These are phyloP conservation scores for Rhynchosporium graminicola DNA, from an alignment of 2,329 filamentous ascomycete genomes.

Conservation along the genomic window DNA sequence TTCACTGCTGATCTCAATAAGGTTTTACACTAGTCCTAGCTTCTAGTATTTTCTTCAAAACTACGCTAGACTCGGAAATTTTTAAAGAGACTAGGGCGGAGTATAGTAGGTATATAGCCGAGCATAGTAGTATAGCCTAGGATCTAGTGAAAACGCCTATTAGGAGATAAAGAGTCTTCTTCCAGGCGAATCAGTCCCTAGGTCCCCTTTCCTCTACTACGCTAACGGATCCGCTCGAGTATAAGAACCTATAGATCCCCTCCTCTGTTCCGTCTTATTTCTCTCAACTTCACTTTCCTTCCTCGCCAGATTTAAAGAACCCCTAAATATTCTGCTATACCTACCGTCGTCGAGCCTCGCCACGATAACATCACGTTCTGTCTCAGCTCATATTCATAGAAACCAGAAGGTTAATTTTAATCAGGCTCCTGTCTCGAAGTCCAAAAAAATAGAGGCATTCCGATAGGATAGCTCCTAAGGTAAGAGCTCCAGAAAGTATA, in stretches of 20 bases:
- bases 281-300: not conserved
- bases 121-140: not conserved
- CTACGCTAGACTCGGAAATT: no score
- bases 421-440: not conserved
- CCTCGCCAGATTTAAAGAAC: not conserved
- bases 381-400: not conserved
- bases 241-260: not conserved
- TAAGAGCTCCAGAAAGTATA: no score
- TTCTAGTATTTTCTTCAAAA: no score
- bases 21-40: no score
- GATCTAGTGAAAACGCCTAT: not conserved
- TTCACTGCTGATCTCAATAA: no score
- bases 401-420: not conserved
- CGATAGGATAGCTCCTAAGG: no score
- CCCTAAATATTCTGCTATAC: not conserved
- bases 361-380: not conserved
- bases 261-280: constrained; percentile 2
- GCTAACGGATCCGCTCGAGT: not conserved
- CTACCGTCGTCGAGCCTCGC: not conserved
- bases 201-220: not conserved
- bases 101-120: no score
- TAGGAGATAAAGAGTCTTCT: not conserved
- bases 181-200: not conserved
- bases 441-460: not conserved
- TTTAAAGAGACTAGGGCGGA: no score